Evolutionary conservation across 129 eudicot species (phyloP), one percentile per base, ranked within the genome.

Genomic region (Tagetes patula): DNA sequence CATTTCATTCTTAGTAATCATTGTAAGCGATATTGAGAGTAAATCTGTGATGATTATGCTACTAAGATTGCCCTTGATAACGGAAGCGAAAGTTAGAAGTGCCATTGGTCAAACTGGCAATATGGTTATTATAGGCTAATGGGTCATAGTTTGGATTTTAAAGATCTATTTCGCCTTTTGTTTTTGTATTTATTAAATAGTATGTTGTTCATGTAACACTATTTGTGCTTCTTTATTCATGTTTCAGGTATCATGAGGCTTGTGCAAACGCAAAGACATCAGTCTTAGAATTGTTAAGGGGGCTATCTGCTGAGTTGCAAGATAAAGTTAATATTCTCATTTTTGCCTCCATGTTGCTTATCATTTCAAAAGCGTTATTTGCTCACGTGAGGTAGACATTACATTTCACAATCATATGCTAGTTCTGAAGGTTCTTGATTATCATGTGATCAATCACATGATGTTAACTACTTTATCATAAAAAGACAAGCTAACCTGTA

Each of bases 311-410:
- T 45, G 96, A 94, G 75, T 81, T 94, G 72, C 93, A 88, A 64
- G 74, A 70, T 53, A 90, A 87, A 87, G 84, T 86, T 75, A 94
- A 90, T 79, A 70, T 84, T 76, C 89, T 94, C 43, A 84, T 94
- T 41, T 94, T 86, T 67, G 91, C 99, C 13, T 94, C 97, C 37
- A 86, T 88, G 96, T 86, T 86, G 87, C 96, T 90, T 65, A 82
- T 94, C 72, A 88, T 90, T 80, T 83, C 97, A 73, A 94, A 94
- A 84, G 89, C 99, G 60, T 82, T 94, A 80, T 88, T 87, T 76
- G 80, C 96, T 68, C 99, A 94, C 67, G 97, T 85, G 77, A 90
- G 99, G 99, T 90, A 40, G 33, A 40, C 40, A 40, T 64, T 39
- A 64, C 34, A 7, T 39, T 59, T 39, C 6, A 39, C 48, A 39